These are phyloP conservation scores for Solanum hybrid DNA, from an alignment of 305 asterid genomes.

Conservation along the genomic window DNA sequence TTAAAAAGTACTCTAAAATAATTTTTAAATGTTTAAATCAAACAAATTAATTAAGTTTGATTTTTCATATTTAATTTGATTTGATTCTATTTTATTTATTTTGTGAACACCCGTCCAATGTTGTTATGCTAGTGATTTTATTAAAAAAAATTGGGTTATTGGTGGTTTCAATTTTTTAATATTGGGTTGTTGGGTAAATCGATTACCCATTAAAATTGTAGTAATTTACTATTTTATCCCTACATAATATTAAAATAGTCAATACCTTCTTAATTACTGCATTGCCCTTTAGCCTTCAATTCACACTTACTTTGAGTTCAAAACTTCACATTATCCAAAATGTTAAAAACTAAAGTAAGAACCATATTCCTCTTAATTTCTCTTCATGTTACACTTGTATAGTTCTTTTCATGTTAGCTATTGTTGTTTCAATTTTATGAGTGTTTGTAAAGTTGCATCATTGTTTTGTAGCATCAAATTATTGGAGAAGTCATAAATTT, in stretches of 20 bases:
- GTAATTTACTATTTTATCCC: neutral
- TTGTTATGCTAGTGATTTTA: neutral
- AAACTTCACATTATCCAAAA: neutral
- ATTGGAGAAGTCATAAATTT: no score
- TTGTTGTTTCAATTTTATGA: neutral
- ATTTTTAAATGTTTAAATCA: no score
- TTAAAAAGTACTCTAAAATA: neutral
- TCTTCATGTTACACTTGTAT: neutral
- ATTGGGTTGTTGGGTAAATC: fast-evolving
- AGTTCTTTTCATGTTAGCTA: no score
- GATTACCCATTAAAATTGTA: no score
- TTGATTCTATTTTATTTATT: neutral
- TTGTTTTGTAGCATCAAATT: no score
- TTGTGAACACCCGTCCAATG: neutral
- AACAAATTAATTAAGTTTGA: neutral
- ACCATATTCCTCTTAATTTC: neutral
- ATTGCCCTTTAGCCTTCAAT: neutral
- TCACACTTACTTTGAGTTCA: no score
- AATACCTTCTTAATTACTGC: fast-evolving
- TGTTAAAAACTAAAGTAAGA: neutral
- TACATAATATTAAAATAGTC: neutral
- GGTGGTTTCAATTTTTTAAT: neutral
- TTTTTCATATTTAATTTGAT: no score
- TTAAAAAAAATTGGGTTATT: no score
- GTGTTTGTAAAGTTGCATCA: no score